Percentiles rank a stretch among this genome's conserved stretches.
Evolutionary conservation across 805 yeast genomes (phyloP).

Genomic region (Starmerella floricola): DNA sequence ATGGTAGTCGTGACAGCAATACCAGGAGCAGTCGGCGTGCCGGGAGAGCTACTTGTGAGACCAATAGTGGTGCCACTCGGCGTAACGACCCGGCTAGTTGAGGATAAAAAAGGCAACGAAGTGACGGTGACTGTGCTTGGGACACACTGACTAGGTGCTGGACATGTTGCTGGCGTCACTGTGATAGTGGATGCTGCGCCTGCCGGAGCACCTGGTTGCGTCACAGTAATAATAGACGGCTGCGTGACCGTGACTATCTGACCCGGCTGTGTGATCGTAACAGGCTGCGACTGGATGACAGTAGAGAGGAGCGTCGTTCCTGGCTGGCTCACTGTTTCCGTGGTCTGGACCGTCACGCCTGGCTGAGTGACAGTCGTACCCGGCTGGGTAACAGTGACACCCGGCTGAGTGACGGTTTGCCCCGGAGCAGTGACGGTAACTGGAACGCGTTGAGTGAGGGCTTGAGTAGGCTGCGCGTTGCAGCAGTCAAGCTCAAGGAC

Average conservation of each 20-base stretch:
- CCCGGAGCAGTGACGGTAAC: constrained; percentile 19
- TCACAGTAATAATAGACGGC: no score
- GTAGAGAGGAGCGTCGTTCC: constrained; percentile 3
- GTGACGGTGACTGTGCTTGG: constrained; percentile 19
- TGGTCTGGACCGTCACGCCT: constrained; percentile 12
- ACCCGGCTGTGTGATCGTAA: no score
- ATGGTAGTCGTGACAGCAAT: background rate
- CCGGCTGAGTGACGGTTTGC: constrained; percentile 18
- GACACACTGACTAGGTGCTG: constrained; percentile 7
- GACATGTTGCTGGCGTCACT: constrained; percentile 14
- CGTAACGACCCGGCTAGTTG: constrained; percentile 30
- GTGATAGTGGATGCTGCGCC: constrained; percentile 10
- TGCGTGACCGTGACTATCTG: constrained; percentile 12
- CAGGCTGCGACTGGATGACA: constrained; percentile 16
- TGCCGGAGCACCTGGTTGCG: constrained; percentile 18
- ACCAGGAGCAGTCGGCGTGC: constrained; percentile 15
- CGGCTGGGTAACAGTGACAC: constrained; percentile 21
- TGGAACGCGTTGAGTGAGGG: constrained; percentile 19
- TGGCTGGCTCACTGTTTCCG: constrained; percentile 4
- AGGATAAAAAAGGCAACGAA: constrained; percentile 28
- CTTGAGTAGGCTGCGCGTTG: constrained; percentile 3
- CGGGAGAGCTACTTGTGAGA: constrained; percentile 30
- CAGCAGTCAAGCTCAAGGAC: constrained; percentile 21
- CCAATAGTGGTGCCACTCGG: constrained; percentile 29
- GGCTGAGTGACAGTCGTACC: constrained; percentile 19